These are phyloP conservation scores for Globisporangium spiculum DNA, from an alignment of 352 stramenopile genomes.

Conservation along the genomic window DNA sequence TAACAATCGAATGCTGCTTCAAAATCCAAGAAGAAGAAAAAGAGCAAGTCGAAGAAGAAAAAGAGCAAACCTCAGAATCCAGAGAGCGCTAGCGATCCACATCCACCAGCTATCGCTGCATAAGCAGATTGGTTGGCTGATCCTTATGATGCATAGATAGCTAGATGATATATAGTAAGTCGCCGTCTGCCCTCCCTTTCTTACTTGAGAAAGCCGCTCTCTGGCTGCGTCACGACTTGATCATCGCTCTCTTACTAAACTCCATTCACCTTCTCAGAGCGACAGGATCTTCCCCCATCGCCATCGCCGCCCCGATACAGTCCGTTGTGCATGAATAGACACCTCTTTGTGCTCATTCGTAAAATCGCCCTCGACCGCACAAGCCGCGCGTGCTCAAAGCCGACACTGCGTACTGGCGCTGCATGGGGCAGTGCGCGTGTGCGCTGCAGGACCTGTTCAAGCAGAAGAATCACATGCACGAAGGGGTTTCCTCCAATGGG, in stretches of 20 bases:
- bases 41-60: neutral
- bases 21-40: neutral
- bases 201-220: neutral
- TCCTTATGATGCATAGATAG: neutral
- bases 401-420: neutral
- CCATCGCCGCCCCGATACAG: neutral
- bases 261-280: neutral
- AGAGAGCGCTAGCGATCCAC: neutral
- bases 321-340: neutral
- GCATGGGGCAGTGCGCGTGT: slow-evolving; percentile 14
- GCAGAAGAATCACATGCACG: slow-evolving; percentile 25
- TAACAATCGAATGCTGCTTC: neutral
- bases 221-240: neutral
- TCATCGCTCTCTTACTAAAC: neutral
- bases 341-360: neutral
- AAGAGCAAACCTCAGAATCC: neutral
- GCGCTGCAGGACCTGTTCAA: slow-evolving; percentile 30
- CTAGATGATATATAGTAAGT: too few relatives aligned
- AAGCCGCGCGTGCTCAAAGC: neutral
- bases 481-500: slow-evolving; percentile 35
- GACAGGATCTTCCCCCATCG: neutral
- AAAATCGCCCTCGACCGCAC: neutral
- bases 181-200: neutral
- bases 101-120: neutral
- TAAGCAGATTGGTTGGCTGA: neutral